A percentile compares a stretch with the other conserved stretches of the same genome.
phyloP scores from a whole-genome alignment of 768 basidiomycete genomes.

The Amanita pseudoporphyria region DNA sequence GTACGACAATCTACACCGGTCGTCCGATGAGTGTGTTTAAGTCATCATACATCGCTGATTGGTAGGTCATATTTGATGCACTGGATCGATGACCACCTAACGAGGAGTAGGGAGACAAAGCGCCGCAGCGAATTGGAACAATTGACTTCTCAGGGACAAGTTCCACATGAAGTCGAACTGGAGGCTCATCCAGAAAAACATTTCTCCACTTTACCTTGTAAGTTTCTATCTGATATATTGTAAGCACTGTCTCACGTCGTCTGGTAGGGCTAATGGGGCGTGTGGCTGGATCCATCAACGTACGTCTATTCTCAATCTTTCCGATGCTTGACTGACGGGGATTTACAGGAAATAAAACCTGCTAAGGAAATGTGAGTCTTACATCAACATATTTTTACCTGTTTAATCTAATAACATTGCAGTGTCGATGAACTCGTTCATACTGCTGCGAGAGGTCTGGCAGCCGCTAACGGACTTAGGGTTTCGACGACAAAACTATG shows the following conservation, averaged over 20 bases:
- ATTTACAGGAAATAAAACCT: conserved; percentile 63
- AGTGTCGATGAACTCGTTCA: conserved; percentile 78
- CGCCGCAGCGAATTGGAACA: conserved; percentile 49
- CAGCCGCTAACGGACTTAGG: conserved; percentile 31
- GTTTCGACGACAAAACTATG: conserved; percentile 42
- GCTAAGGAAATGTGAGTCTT: conserved; percentile 70
- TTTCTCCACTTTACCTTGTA: conserved; percentile 50
- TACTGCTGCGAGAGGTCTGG: conserved; percentile 54
- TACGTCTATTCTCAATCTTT: conserved; percentile 17
- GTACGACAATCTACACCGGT: conserved; percentile 69
- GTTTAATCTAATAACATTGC: conserved; percentile 6
- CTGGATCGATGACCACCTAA: neutral
- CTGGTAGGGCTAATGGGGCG: conserved; percentile 67
- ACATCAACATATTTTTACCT: conserved; percentile 7
- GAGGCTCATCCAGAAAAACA: conserved; percentile 59
- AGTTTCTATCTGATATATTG: conserved; percentile 14
- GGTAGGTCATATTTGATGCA: conserved; percentile 27
- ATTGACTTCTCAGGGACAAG: conserved; percentile 51
- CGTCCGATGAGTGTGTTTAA: conserved; percentile 76
- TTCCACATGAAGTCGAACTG: conserved; percentile 72
- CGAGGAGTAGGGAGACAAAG: conserved; percentile 43
- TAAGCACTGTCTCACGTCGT: neutral
- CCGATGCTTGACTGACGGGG: neutral
- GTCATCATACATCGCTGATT: conserved; percentile 70
- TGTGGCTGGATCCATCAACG: conserved; percentile 62